Conservation (phyloP, 2,329 filamentous ascomycete genomes). For the Penicillium sp. region DNA sequence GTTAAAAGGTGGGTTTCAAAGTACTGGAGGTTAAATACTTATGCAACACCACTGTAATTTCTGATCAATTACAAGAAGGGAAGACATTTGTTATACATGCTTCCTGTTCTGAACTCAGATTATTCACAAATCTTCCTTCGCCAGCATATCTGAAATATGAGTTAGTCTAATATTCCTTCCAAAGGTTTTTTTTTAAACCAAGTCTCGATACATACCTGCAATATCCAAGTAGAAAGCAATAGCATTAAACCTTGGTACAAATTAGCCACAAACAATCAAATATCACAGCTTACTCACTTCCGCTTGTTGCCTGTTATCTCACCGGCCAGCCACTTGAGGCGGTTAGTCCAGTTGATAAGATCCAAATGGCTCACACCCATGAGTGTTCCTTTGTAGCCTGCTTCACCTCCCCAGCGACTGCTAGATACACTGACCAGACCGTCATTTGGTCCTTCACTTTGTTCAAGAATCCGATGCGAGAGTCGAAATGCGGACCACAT, state of each 20-base stretch:
- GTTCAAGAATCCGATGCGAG: constrained; percentile 56
- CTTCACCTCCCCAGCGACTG: constrained; percentile 59
- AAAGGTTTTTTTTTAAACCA: too few relatives aligned
- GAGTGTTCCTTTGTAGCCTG: constrained; percentile 62
- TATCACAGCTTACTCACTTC: constrained; percentile 35
- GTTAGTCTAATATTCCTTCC: too few relatives aligned
- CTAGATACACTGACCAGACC: constrained; percentile 63
- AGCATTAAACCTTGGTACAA: constrained; percentile 57
- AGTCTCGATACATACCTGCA: constrained; percentile 50
- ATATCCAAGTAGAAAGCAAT: constrained; percentile 66
- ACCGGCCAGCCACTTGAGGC: constrained; percentile 61
- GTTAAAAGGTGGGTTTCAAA: too few relatives aligned
- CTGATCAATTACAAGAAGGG: too few relatives aligned
- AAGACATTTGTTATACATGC: too few relatives aligned
- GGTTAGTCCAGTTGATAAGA: constrained; percentile 68
- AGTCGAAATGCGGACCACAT: constrained; percentile 60
- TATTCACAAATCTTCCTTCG: constrained; percentile 60
- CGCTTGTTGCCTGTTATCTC: constrained; percentile 57
- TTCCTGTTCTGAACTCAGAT: not conserved
- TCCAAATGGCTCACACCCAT: constrained; percentile 66
- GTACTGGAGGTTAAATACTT: too few relatives aligned
- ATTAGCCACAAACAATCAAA: not conserved
- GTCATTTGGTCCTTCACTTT: constrained; percentile 62
- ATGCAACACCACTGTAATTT: too few relatives aligned
- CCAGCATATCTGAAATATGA: constrained; percentile 60